Conservation (phyloP, 2,329 filamentous ascomycete genomes). For the Diaporthe vexans region DNA sequence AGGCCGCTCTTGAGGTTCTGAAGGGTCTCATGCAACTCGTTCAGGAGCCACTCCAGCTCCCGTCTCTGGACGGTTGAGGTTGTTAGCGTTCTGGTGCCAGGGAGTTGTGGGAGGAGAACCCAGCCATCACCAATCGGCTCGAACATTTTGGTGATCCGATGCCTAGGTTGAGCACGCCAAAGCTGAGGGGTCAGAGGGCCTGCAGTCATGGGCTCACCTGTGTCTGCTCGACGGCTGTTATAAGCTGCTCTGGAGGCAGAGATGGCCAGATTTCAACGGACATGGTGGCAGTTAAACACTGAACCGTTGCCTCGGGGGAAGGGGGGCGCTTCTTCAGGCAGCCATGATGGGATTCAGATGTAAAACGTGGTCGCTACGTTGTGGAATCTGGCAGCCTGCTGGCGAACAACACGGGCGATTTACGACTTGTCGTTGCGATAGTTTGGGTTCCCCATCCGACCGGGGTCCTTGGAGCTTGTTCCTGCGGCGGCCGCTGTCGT, state of each 20-base stretch:
- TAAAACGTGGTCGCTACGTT: background rate
- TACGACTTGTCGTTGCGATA: conserved; percentile 10
- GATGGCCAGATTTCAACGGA: conserved; percentile 72
- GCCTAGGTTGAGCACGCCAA: conserved; percentile 27
- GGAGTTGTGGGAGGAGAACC: conserved; percentile 30
- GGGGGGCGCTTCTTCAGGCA: conserved; percentile 43
- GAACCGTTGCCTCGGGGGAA: conserved; percentile 31
- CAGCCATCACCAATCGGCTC: conserved; percentile 36
- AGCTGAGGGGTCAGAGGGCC: background rate
- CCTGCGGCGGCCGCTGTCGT: conserved; percentile 18
- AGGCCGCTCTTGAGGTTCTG: conserved; percentile 74
- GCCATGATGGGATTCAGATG: conserved; percentile 42
- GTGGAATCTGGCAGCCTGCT: conserved; percentile 18
- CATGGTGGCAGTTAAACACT: conserved; percentile 55
- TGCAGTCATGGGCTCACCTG: conserved; percentile 57
- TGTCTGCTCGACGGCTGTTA: conserved; percentile 62
- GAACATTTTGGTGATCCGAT: background rate
- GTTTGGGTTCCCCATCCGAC: background rate
- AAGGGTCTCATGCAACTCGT: conserved; percentile 63
- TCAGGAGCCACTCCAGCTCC: conserved; percentile 69
- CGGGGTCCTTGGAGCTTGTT: conserved; percentile 6
- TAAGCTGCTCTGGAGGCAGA: conserved; percentile 64
- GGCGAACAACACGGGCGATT: background rate
- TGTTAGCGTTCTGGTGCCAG: background rate
- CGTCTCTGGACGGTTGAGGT: conserved; percentile 55